Evolutionary conservation across 2,329 filamentous ascomycete genomes (phyloP), one percentile per base, ranked within the genome.

Genomic region (Cordyceps cateniannulata): DNA sequence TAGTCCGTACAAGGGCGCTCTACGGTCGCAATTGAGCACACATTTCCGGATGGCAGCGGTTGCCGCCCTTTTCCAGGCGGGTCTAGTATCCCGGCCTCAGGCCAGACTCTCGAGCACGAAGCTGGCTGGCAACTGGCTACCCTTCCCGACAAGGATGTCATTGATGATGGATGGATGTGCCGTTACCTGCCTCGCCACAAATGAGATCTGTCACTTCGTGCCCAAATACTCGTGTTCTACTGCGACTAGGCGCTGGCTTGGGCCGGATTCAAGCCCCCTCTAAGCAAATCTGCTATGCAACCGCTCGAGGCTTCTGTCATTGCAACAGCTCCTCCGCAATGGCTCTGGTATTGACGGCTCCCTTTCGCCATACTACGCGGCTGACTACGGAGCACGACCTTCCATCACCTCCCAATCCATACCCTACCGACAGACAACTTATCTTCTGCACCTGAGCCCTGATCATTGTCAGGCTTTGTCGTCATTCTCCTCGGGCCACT

Each of bases 151-250:
- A 49, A 61, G 59, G 59, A 56, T 61, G 32, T 22, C 61, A 63
- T 51, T 65, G 63, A 59, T 63, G 4, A 47, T 47, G 44, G 20
- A 16, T n/a, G 40, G 18, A 25, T 48, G 42, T 50, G 62, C 58
- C 58, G 59, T 42, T 32, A 27, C 32, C 32, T 51, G 49, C 49
- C 63, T 63, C 53, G 63, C 62, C 63, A 56, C 58, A 64, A 66
- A 68, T 67, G 65, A 66, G 66, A 68, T 68, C 66, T 67, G 62
- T 68, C 66, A 68, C 54, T 53, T 59, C 48, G 49, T 38, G 48
- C 10, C 45, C 16, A 25, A n/a, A 29, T 32, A 20, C 25, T 35
- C 18, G 24, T 27, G 32, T 47, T 27, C 25, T 38, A 27, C 53
- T 55, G 53, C 38, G 22, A 27, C 20, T 5, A 57, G 44, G 54